Percentiles rank a stretch among this genome's conserved stretches.
phyloP scores from a whole-genome alignment of 306 rosid species.

The Citrullus amarus region DNA sequence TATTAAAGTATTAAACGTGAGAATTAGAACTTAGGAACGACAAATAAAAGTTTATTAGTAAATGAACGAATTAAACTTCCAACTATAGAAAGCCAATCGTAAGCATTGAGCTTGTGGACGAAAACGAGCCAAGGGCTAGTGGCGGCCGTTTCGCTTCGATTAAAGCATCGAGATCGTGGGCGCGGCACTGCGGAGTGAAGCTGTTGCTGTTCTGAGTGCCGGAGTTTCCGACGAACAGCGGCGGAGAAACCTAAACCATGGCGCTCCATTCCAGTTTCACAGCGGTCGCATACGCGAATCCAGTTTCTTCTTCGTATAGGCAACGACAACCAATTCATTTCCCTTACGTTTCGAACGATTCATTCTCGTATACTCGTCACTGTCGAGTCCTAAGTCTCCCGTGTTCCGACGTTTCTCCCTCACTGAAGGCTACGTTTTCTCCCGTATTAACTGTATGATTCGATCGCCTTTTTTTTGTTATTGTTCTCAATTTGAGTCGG shows the following conservation, averaged over 20 bases:
- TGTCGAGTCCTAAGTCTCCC: constrained; percentile 3
- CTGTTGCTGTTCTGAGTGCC: background rate
- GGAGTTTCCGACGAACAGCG: background rate
- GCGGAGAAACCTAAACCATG: background rate
- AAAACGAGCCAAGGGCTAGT: background rate
- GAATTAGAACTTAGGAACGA: background rate
- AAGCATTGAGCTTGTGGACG: background rate
- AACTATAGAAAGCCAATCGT: background rate
- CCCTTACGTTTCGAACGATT: background rate
- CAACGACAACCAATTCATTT: background rate
- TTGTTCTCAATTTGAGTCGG: background rate
- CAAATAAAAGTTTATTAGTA: background rate
- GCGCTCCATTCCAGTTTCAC: constrained; percentile 7
- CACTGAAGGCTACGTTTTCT: background rate
- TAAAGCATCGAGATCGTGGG: background rate
- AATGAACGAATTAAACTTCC: background rate
- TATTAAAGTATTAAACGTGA: no score
- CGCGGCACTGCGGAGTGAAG: background rate
- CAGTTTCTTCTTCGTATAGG: background rate
- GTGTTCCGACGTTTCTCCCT: background rate
- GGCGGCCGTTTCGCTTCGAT: background rate
- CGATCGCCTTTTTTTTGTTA: background rate
- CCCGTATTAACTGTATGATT: background rate
- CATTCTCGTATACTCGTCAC: background rate
- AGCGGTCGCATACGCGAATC: background rate